phyloP scores from a whole-genome alignment of 1,284 basidiomycete species.

The Melanopsichium pennsylvanicum region DNA sequence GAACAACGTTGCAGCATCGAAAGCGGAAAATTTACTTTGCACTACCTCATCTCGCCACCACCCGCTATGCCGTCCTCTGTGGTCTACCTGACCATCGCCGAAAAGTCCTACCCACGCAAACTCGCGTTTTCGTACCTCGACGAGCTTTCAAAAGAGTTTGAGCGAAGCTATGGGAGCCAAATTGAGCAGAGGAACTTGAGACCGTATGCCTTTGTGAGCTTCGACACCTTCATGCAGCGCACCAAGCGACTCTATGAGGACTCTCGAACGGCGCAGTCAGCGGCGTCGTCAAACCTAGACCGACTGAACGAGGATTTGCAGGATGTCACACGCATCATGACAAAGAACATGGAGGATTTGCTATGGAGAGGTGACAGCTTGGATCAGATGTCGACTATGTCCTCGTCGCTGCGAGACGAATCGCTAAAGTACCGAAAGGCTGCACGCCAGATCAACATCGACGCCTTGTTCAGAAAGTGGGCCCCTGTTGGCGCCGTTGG shows the following conservation, averaged over 20 bases:
- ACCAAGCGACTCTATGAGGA: constrained; percentile 94
- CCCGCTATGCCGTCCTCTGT: constrained; percentile 69
- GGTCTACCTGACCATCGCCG: constrained; percentile 92
- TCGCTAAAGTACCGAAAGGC: constrained; percentile 97
- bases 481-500: constrained; percentile 72
- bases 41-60: constrained; percentile 82
- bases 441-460: constrained; percentile 90
- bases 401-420: constrained; percentile 94
- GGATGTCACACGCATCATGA: constrained; percentile 99
- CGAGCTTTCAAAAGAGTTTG: constrained; percentile 94
- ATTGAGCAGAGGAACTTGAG: constrained; percentile 58
- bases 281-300: constrained; percentile 76
- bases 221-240: constrained; percentile 97
- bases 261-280: constrained; percentile 82
- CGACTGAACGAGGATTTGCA: constrained; percentile 93
- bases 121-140: constrained; percentile 97
- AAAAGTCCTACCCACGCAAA: constrained; percentile 96
- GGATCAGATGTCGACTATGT: constrained; percentile 94
- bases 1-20: constrained; percentile 97
- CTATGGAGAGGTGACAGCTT: constrained; percentile 96
- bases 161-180: constrained; percentile 64
- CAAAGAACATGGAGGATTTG: constrained; percentile 99
- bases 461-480: constrained; percentile 93
- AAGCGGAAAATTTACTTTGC: constrained; percentile 89
- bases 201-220: constrained; percentile 63